A percentile compares a stretch with the other conserved stretches of the same genome.
Conservation (phyloP, 345 rosid species). For the Hibiscus mutabilis region DNA sequence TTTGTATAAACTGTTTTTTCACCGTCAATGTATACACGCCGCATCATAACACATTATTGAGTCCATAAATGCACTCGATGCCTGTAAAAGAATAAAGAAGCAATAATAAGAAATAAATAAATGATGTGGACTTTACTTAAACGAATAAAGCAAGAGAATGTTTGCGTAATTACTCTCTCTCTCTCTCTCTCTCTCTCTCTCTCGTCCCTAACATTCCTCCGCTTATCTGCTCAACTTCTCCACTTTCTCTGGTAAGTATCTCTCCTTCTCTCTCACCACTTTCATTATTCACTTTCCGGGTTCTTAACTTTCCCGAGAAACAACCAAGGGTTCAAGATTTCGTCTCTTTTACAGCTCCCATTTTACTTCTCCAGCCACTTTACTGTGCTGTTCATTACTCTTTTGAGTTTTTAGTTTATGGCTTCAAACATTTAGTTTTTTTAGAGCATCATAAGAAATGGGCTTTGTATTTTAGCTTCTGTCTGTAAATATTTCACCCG, state of each 20-base stretch:
- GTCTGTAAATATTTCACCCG: not conserved
- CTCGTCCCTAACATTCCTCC: not conserved
- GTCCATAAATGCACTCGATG: too few species aligned
- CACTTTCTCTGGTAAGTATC: conserved; percentile 3
- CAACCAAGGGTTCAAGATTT: too few species aligned
- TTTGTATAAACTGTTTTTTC: too few species aligned
- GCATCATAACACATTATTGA: too few species aligned
- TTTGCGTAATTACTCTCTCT: not conserved
- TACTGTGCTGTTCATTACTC: not conserved
- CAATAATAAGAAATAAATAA: not conserved
- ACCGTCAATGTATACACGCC: too few species aligned
- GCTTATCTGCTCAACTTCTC: not conserved
- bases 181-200: too few species aligned
- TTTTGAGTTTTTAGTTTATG: not conserved
- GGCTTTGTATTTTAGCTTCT: conserved; percentile 1
- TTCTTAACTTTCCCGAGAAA: too few species aligned
- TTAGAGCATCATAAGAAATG: not conserved
- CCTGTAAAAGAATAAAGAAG: too few species aligned
- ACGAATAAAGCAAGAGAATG: not conserved
- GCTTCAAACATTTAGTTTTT: not conserved
- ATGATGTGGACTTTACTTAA: not conserved
- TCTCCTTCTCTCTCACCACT: not conserved
- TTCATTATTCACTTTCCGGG: too few species aligned
- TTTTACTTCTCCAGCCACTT: too few species aligned
- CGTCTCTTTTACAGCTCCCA: not conserved